Evolutionary conservation across 495 filamentous ascomycete species (phyloP), one percentile per base, ranked within the genome.

Genomic region (Penicillium simplicissimum): DNA sequence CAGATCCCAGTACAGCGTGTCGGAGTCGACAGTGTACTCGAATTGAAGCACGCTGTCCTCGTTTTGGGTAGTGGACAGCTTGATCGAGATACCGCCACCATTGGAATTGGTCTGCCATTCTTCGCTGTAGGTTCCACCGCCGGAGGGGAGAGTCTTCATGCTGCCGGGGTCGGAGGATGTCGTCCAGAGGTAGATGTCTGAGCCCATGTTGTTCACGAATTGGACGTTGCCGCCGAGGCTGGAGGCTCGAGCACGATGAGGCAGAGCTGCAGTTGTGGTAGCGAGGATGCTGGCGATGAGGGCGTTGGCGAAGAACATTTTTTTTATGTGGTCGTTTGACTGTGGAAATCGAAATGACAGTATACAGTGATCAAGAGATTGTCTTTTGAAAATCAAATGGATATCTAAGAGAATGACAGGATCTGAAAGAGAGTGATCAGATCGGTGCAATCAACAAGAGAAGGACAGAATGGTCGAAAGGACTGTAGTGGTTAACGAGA

Each of bases 51-150:
- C 76, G 40, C 75, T 71, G 59, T 67, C 64, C 58, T 71, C 60
- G 58, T 55, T 60, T 31, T 67, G 40, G 28, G 58, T 59, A 64
- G 74, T 76, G 49, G 78, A 76, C 55, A 81, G 66, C 76, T 81
- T 81, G 74, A 81, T 77, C 43, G 76, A 79, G 63, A 79, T 69
- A 59, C 76, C 78, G 38, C 78, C 78, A 51, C 76, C 78, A 62
- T 79, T 70, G 66, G 70, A 43, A 73, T 79, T 79, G 65, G 58
- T 68, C 60, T 62, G 64, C 72, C 72, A 81, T 42, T 52, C 52
- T 52, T 79, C 72, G 43, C 53, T 59, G 71, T 74, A 75, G 67
- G 57, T 64, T 21, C 73, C 76, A 52, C 76, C 76, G 53, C 66
- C 68, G 38, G 69, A 65, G 65, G 59, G 67, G 49, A 81, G 66